These are phyloP conservation scores for Neurospora crassa DNA, from an alignment of 2,329 filamentous ascomycete genomes.

Conservation along the genomic window DNA sequence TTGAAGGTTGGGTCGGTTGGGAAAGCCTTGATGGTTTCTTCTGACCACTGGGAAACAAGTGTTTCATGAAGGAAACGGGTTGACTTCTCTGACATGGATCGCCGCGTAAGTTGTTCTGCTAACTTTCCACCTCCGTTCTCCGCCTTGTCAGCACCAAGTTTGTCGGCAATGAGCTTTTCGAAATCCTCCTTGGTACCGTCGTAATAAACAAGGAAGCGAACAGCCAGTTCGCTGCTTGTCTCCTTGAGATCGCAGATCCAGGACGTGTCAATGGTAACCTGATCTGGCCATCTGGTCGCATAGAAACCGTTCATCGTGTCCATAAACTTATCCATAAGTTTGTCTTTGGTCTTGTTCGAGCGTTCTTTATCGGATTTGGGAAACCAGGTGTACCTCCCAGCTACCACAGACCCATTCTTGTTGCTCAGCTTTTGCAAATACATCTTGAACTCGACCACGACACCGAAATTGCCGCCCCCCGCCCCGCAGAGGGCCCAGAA, in stretches of 20 bases:
- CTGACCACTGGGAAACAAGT: conserved; percentile 7
- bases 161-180: background rate
- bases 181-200: background rate
- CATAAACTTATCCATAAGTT: background rate
- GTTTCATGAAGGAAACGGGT: conserved; percentile 10
- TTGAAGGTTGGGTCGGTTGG: background rate
- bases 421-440: background rate
- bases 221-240: background rate
- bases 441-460: conserved; percentile 11
- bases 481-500: conserved; percentile 29
- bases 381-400: background rate
- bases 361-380: background rate
- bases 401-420: background rate
- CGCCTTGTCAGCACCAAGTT: too few relatives aligned
- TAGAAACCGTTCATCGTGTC: conserved; percentile 7
- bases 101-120: background rate
- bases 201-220: conserved; percentile 6
- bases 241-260: conserved; percentile 9
- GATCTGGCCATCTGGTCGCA: conserved; percentile 4
- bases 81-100: conserved; percentile 6
- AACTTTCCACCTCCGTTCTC: background rate
- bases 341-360: too few relatives aligned
- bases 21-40: conserved; percentile 4
- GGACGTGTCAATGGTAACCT: conserved; percentile 3
- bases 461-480: conserved; percentile 30